Percentiles rank a stretch among this genome's conserved stretches.
phyloP scores from a whole-genome alignment of 2,329 filamentous ascomycete species.

The Scorias spongiosa region DNA sequence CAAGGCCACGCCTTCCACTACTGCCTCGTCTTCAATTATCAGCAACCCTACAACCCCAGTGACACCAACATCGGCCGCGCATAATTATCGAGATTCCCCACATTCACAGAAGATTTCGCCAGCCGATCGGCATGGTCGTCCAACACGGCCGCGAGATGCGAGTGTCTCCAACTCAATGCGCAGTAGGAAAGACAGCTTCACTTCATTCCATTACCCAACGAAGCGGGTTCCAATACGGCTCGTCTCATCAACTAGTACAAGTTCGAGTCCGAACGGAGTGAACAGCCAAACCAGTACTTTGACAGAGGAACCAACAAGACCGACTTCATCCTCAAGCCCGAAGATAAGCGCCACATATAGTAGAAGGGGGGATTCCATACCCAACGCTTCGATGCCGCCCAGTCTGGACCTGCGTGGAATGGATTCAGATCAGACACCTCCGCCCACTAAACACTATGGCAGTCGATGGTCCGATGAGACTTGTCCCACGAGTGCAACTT shows the following conservation, averaged over 20 bases:
- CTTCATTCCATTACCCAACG: conserved; percentile 6
- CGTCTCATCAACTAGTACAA: conserved; percentile 8
- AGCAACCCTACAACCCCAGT: not conserved
- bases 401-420: not conserved
- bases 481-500: conserved; percentile 9
- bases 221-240: conserved; percentile 11
- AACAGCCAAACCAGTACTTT: not conserved
- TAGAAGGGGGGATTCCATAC: not conserved
- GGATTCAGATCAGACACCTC: not conserved
- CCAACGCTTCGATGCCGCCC: not conserved
- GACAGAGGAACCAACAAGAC: not conserved
- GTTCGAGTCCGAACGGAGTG: conserved; percentile 1
- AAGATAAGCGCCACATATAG: conserved; percentile 1
- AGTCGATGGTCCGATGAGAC: conserved; percentile 17
- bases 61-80: not conserved
- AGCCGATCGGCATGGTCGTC: conserved; percentile 2
- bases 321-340: not conserved
- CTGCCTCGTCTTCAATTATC: not conserved
- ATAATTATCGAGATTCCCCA: not conserved
- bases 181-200: conserved; percentile 14
- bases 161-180: conserved; percentile 11
- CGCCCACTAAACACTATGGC: not conserved
- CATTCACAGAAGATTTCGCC: conserved; percentile 1
- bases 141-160: conserved; percentile 14
- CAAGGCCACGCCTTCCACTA: conserved; percentile 6